Percentiles rank a stretch among this genome's conserved stretches.
These are phyloP conservation scores for Ogataea chonburiensis DNA, from an alignment of 805 yeast genomes.

Conservation along the genomic window DNA sequence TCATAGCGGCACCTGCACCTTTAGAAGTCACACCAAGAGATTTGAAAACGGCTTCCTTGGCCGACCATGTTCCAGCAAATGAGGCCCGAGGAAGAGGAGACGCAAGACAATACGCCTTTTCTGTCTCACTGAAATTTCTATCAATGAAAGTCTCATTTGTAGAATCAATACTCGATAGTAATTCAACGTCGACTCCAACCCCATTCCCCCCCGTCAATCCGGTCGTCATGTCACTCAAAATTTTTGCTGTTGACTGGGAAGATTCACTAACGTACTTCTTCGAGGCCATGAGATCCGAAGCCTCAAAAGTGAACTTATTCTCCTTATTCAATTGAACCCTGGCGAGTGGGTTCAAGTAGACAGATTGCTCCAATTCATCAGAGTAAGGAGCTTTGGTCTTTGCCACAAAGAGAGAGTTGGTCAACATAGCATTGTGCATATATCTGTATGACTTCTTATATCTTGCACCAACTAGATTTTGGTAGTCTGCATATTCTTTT, in stretches of 20 bases:
- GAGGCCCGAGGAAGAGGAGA: slow-evolving; percentile 85
- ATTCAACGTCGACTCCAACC: slow-evolving; percentile 97
- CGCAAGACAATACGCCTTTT: slow-evolving; percentile 70
- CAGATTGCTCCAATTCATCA: slow-evolving; percentile 83
- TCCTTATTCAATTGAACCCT: slow-evolving; percentile 50
- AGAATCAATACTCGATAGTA: slow-evolving; percentile 74
- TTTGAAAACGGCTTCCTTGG: slow-evolving; percentile 98
- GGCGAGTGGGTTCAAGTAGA: slow-evolving; percentile 94
- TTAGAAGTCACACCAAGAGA: slow-evolving; percentile 82
- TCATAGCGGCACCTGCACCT: slow-evolving; percentile 94
- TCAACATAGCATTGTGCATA: slow-evolving; percentile 92
- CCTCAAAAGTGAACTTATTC: slow-evolving; percentile 44
- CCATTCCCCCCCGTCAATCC: slow-evolving; percentile 49
- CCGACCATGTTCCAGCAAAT: slow-evolving; percentile 98
- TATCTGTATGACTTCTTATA: slow-evolving; percentile 89
- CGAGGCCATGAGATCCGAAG: slow-evolving; percentile 49
- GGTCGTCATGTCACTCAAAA: slow-evolving; percentile 56
- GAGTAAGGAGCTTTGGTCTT: slow-evolving; percentile 92
- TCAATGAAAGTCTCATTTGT: slow-evolving; percentile 89
- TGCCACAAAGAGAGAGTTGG: slow-evolving; percentile 87
- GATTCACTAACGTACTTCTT: slow-evolving; percentile 43
- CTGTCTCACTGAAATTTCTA: slow-evolving; percentile 84
- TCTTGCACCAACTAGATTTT: slow-evolving; percentile 68
- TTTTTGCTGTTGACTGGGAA: slow-evolving; percentile 60
- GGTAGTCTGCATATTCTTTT: slow-evolving; percentile 69